Base-by-base conservation (phyloP, 2,329 filamentous ascomycete genomes). In the Botrytis elliptica region DNA sequence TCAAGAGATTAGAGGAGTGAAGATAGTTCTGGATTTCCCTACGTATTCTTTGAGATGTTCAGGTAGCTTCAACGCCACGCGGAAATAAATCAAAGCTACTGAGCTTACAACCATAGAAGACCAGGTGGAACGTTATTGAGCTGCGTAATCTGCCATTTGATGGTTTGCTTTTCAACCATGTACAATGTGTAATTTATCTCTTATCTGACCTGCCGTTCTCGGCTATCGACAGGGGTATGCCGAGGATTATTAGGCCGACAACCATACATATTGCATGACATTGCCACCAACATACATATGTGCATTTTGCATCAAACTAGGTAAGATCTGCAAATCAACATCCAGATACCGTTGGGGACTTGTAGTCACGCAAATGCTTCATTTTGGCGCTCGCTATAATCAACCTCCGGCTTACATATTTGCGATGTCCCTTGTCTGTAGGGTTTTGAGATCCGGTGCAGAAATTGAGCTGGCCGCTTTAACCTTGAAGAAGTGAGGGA, bases 241-340 rank as follows among this genome's bases (percentile, higher is more conserved):
- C 36, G 33, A 62, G 59, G 22, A 36, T 38, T 62, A 25, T 36
- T n/a, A 62, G 29, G 29, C 18, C 29, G 29, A 59, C 20, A 59
- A 8, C 8, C 29, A 59, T 38, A 36, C 33, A 62, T 25, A 25
- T 49, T 49, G n/a, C 29, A 66, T 66, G 40, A 6, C 59, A 66
- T 49, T n/a, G 42, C 64, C 64, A 66, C 64, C 42, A 66, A 66
- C 38, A 33, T 20, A 66, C 46, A 52, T 52, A 52, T 44, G 5
- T 49, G 9, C 22, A 49, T 18, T 46, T 46, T 18, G 29, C 16
- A 59, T 59, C 2, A 33, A 59, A 36, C n/a, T 22, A 18, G 57
- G 57, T 10, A 59, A 59, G 57, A 59, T 33, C 57, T 59, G 57
- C 29, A 36, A 10, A 36, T 36, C 4, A 52, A 52, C 46, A 25